Conservation (phyloP, 2,329 filamentous ascomycete genomes). For the Rhinocladiella similis region DNA sequence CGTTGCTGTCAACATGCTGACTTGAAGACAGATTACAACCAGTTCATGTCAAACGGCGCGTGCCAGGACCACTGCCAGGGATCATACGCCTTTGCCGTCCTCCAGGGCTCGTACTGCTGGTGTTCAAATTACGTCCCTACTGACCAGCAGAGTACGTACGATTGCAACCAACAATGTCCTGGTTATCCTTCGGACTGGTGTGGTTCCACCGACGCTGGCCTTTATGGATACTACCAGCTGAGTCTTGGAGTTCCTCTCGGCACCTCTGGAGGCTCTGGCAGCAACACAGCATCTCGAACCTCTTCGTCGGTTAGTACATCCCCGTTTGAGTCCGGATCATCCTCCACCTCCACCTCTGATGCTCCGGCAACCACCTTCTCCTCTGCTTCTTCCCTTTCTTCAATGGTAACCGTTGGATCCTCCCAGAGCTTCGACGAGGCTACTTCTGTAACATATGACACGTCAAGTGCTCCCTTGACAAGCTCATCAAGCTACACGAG, state of each 20-base stretch:
- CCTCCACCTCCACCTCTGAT: slow-evolving; percentile 10
- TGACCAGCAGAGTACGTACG: slow-evolving; percentile 34
- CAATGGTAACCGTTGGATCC: slow-evolving; percentile 23
- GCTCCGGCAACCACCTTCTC: slow-evolving; percentile 8
- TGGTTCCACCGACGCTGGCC: slow-evolving; percentile 39
- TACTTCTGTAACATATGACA: slow-evolving; percentile 15
- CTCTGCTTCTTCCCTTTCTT: slow-evolving; percentile 19
- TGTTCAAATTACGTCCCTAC: slow-evolving; percentile 49
- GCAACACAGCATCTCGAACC: slow-evolving; percentile 28
- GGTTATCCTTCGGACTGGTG: slow-evolving; percentile 50
- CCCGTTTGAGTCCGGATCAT: slow-evolving; percentile 15
- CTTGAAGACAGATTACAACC: slow-evolving; percentile 35
- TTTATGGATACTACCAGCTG: slow-evolving; percentile 47
- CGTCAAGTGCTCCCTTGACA: slow-evolving; percentile 16
- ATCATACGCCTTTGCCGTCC: slow-evolving; percentile 47
- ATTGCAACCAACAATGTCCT: slow-evolving; percentile 45
- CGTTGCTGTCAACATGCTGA: slow-evolving; percentile 9
- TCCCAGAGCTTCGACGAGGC: slow-evolving; percentile 27
- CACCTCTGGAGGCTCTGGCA: slow-evolving; percentile 21
- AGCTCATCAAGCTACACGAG: slow-evolving; percentile 20
- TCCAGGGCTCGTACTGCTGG: slow-evolving; percentile 50
- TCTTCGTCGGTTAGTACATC: slow-evolving; percentile 32
- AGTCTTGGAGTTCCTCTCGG: slow-evolving; percentile 22
- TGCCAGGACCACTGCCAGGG: slow-evolving; percentile 41
- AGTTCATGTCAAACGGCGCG: slow-evolving; percentile 48